Conservation (phyloP, 306 rosid genomes). For the Mucuna pruriens region DNA sequence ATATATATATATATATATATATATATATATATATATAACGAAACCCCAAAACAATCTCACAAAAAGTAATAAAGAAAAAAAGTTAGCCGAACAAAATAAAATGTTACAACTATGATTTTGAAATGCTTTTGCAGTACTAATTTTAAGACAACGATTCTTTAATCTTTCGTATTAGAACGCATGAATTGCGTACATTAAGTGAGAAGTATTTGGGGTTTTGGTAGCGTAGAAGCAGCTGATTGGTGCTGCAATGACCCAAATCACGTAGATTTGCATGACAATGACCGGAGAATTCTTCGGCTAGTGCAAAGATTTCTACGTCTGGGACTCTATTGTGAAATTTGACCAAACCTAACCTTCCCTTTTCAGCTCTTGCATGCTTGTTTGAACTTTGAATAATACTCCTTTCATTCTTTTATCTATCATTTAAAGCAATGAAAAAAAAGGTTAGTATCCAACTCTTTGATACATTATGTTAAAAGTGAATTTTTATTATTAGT, state of each 20-base stretch:
- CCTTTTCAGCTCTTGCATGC: not conserved
- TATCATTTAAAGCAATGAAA: too few relatives aligned
- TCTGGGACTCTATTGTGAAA: conserved; percentile 32
- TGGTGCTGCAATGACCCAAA: conserved; percentile 15
- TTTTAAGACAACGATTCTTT: not conserved
- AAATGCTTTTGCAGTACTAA: not conserved
- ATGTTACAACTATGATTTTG: not conserved
- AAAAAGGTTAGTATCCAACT: too few relatives aligned
- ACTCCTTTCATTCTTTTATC: too few relatives aligned
- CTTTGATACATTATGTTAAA: too few relatives aligned
- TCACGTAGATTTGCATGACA: conserved; percentile 46
- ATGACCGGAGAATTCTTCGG: not conserved
- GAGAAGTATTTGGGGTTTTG: conserved; percentile 14
- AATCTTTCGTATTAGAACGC: conserved; percentile 16
- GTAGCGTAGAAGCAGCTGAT: conserved; percentile 38
- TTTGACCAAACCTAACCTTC: conserved; percentile 50
- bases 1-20: too few relatives aligned
- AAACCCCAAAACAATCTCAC: not conserved
- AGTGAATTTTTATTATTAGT: too few relatives aligned
- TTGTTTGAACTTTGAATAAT: not conserved
- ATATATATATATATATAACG: too few relatives aligned
- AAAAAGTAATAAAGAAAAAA: not conserved
- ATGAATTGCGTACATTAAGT: conserved; percentile 29
- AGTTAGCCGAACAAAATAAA: not conserved
- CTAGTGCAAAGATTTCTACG: conserved; percentile 28